phyloP scores from a whole-genome alignment of 129 eudicot genomes.

The Sambucus nigra region DNA sequence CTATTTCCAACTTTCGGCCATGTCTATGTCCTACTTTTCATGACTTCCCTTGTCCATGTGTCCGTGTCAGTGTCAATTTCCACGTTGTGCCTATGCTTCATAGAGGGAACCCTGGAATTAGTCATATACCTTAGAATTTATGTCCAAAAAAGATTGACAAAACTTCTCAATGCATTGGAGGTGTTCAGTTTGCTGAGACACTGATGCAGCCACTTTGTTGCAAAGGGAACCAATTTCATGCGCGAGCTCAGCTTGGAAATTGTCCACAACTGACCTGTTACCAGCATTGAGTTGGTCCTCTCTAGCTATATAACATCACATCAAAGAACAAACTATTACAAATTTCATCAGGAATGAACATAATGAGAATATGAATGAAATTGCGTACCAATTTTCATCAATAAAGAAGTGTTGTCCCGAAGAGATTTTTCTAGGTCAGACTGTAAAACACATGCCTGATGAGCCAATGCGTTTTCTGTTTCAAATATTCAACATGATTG shows the following conservation, averaged over 20 bases:
- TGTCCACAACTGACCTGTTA: constrained; percentile 75
- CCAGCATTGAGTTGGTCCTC: constrained; percentile 78
- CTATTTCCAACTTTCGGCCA: not conserved
- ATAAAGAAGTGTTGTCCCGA: constrained; percentile 73
- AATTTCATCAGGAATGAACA: not conserved
- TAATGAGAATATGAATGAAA: not conserved
- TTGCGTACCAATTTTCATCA: constrained; percentile 64
- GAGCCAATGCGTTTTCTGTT: constrained; percentile 84
- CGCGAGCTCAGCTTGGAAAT: constrained; percentile 60
- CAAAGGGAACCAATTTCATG: constrained; percentile 61
- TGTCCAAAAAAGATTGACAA: constrained; percentile 54
- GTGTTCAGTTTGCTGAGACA: constrained; percentile 70
- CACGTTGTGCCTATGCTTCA: not conserved
- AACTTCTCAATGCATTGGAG: constrained; percentile 59
- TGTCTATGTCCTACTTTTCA: not conserved
- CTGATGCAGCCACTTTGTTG: constrained; percentile 60
- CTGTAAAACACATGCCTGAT: constrained; percentile 83
- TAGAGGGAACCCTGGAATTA: not conserved
- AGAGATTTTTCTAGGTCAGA: constrained; percentile 86
- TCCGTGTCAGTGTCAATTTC: too few species aligned
- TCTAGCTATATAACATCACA: constrained; percentile 35
- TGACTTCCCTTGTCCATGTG: too few species aligned
- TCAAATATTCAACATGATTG: constrained; percentile 8
- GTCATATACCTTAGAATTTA: constrained; percentile 51
- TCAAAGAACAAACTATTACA: not conserved